phyloP scores from a whole-genome alignment of 169 alveolate genomes.

The Plasmodium cynomolgi region DNA sequence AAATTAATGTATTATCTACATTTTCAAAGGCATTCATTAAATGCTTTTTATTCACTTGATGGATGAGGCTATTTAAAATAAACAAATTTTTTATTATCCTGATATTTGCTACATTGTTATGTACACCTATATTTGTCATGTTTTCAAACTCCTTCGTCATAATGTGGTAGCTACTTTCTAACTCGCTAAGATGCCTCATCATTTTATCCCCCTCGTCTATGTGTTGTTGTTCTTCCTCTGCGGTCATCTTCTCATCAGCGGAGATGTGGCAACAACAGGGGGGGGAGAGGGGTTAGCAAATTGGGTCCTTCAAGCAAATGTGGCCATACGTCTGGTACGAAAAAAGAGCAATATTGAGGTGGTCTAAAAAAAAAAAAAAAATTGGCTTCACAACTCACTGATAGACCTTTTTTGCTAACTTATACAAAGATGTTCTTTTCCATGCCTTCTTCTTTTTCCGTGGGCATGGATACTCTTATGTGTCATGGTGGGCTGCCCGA shows the following conservation, averaged over 20 bases:
- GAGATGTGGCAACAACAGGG: not conserved
- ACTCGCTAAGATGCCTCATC: not conserved
- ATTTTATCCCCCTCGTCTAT: not conserved
- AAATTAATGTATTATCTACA: slow-evolving; percentile 16
- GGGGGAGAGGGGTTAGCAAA: not conserved
- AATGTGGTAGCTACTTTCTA: slow-evolving; percentile 50
- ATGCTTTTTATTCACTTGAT: slow-evolving; percentile 29
- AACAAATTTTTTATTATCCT: slow-evolving; percentile 52
- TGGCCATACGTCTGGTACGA: not conserved
- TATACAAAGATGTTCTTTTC: not conserved
- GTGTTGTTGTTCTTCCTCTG: not conserved
- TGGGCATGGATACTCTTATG: not conserved
- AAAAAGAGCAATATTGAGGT: not conserved
- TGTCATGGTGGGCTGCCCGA: not conserved
- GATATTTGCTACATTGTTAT: slow-evolving; percentile 22
- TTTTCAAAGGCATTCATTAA: slow-evolving; percentile 41
- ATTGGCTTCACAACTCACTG: not conserved
- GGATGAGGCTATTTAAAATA: slow-evolving; percentile 39
- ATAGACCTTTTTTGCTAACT: not conserved
- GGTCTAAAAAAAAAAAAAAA: not conserved
- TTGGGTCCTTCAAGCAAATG: not conserved
- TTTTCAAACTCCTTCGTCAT: slow-evolving; percentile 64
- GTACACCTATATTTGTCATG: not conserved
- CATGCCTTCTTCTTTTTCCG: not conserved
- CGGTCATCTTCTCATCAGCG: not conserved